Base-by-base conservation (phyloP, 2,329 filamentous ascomycete species). In the Phaeoacremonium minimum region DNA sequence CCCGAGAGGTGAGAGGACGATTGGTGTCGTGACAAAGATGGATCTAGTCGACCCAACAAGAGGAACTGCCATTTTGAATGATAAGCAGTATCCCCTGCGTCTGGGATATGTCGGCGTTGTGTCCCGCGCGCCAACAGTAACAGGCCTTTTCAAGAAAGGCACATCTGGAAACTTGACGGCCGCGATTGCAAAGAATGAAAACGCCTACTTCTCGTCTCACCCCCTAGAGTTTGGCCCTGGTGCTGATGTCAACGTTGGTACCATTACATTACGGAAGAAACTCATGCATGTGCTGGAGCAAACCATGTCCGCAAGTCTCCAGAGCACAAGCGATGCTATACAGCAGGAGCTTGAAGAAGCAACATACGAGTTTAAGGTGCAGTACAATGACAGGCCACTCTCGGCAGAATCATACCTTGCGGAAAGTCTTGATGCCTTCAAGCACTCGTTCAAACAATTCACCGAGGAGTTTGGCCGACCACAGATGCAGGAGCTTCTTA, bases 1-100 rank as follows among this genome's bases (percentile, higher is more conserved):
- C 53, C 93, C 93, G 2, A 76, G 93, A 42, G 93, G 93, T 37
- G 93, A 98, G 64, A 77, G 93, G 44, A 98, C 93, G 0, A 98
- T 98, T 54, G 93, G 93, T 30, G 93, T 98, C n/a, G 83, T 98
- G 29, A 98, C 93, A 4, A 98, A 98, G 67, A 96, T 98, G 91
- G 93, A 98, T 53, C 73, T 98, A 15, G 90, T 98, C 7, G 91
- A 97, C 48, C 75, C 93, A 4, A 68, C 71, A 7, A 80, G 91
- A 40, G 93, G 90, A 18, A 75, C 79, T 12, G 73, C 78, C 22
- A 87, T 98, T 19, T 70, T 98, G 15, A 82, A 74, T 17, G 91
- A 98, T 58, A 84, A 81, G 55, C 95, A 97, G 58, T 98, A 98
- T 54, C 91, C 93, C 28, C 71, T 98, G 18, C 78, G 93, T n/a